These are phyloP conservation scores for Beauveria asiatica DNA, from an alignment of 2,329 filamentous ascomycete species.

Conservation along the genomic window DNA sequence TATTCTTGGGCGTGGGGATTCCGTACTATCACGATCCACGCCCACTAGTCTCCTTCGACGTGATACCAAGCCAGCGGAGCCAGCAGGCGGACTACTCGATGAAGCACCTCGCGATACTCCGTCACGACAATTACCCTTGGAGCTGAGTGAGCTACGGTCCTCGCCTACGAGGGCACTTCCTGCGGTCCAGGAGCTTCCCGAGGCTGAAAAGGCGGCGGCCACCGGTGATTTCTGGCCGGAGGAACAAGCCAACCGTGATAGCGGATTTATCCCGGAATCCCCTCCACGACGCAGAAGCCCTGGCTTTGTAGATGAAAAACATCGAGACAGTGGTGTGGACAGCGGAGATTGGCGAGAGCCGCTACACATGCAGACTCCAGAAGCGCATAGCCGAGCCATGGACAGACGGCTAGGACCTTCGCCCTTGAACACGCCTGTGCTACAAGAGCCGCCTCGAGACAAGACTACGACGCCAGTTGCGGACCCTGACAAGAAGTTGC, in stretches of 20 bases:
- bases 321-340: conserved; percentile 50
- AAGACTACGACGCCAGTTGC: conserved; percentile 24
- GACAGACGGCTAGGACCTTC: conserved; percentile 24
- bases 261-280: conserved; percentile 39
- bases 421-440: conserved; percentile 28
- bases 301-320: conserved; percentile 24
- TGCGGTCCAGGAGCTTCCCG: conserved; percentile 42
- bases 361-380: conserved; percentile 20
- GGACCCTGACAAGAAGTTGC: conserved; percentile 35
- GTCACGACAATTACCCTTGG: conserved; percentile 17
- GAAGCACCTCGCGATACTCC: conserved; percentile 22
- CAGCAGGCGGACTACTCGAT: conserved; percentile 22
- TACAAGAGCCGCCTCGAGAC: conserved; percentile 30
- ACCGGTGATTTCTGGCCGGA: conserved; percentile 16
- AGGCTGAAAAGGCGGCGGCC: conserved; percentile 31
- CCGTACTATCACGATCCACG: conserved; percentile 12
- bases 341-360: conserved; percentile 39
- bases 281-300: conserved; percentile 28
- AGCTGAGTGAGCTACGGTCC: conserved; percentile 31
- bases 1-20: conserved; percentile 24
- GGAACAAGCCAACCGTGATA: conserved; percentile 38
- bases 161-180: conserved; percentile 38
- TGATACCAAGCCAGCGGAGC: conserved; percentile 23
- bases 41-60: conserved; percentile 22
- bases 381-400: conserved; percentile 14